Conservation (phyloP, 2,329 filamentous ascomycete species). For the Epichloe sp. region DNA sequence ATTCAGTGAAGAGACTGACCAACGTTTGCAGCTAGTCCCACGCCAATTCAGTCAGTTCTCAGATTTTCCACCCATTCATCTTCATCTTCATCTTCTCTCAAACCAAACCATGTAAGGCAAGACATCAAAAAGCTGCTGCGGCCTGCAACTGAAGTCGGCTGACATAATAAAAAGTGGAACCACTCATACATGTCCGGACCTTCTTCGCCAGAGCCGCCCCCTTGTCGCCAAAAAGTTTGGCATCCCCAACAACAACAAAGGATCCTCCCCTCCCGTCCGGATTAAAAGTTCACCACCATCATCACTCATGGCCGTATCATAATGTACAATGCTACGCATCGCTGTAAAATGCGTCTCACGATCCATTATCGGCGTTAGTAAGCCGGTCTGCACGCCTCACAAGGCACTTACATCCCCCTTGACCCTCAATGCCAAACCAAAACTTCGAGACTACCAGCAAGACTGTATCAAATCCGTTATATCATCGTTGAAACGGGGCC, state of each 20-base stretch:
- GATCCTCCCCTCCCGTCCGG: neutral
- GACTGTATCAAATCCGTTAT: slow-evolving; percentile 81
- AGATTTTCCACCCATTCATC: too few relatives aligned
- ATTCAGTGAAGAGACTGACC: too few relatives aligned
- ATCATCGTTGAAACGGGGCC: slow-evolving; percentile 51
- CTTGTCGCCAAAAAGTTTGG: neutral
- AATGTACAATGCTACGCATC: slow-evolving; percentile 25
- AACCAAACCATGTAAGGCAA: too few relatives aligned
- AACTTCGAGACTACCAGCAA: slow-evolving; percentile 74
- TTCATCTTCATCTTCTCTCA: too few relatives aligned
- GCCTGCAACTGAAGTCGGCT: neutral
- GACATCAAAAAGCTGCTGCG: too few relatives aligned
- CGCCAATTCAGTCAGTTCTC: too few relatives aligned
- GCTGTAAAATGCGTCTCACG: slow-evolving; percentile 16
- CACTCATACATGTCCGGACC: neutral
- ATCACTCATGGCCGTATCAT: slow-evolving; percentile 7
- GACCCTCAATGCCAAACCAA: slow-evolving; percentile 26
- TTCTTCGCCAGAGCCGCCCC: neutral
- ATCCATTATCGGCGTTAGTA: slow-evolving; percentile 7
- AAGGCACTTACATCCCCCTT: slow-evolving; percentile 14
- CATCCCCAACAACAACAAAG: slow-evolving; percentile 4
- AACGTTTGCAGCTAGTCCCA: too few relatives aligned
- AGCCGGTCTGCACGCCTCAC: slow-evolving; percentile 5
- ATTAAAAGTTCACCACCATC: neutral
- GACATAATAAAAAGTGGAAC: slow-evolving; percentile 4